These are phyloP conservation scores for Puccinia hordei DNA, from an alignment of 1,284 basidiomycete species.

Conservation along the genomic window DNA sequence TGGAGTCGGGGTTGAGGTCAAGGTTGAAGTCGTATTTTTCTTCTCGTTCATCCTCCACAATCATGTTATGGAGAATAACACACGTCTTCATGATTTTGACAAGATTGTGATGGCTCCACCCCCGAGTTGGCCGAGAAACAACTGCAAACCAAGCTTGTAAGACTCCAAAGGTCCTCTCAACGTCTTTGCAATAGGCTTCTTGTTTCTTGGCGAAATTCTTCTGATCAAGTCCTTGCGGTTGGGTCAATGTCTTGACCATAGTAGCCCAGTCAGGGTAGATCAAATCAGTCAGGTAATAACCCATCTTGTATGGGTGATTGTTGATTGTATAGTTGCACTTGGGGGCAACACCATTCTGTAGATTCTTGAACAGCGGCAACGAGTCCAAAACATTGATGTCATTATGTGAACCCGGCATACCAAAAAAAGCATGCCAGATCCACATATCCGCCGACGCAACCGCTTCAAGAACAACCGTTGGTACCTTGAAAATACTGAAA, in stretches of 20 bases:
- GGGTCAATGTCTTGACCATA: slow-evolving; percentile 13
- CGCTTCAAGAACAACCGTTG: slow-evolving; percentile 5
- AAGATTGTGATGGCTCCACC: no score
- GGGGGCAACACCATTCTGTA: not conserved
- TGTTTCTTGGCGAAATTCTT: no score
- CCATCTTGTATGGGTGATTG: not conserved
- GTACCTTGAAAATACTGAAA: no score
- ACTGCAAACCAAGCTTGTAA: no score
- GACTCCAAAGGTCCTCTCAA: no score
- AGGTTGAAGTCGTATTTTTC: no score
- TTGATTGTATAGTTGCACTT: slow-evolving; percentile 4
- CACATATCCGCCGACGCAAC: not conserved
- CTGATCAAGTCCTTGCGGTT: not conserved
- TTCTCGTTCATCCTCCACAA: no score
- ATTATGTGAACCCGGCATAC: not conserved
- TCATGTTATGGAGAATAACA: no score
- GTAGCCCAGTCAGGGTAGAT: slow-evolving; percentile 10
- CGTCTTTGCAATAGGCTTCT: no score
- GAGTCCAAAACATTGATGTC: not conserved
- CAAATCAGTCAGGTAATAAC: slow-evolving; percentile 12
- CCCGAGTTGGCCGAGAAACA: no score
- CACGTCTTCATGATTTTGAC: no score
- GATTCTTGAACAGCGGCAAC: not conserved
- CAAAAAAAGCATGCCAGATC: slow-evolving; percentile 25
- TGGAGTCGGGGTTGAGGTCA: no score